Evolutionary conservation across 192 early-diverging fungal genomes (phyloP).

Genomic region (Umbelopsis isabellina): DNA sequence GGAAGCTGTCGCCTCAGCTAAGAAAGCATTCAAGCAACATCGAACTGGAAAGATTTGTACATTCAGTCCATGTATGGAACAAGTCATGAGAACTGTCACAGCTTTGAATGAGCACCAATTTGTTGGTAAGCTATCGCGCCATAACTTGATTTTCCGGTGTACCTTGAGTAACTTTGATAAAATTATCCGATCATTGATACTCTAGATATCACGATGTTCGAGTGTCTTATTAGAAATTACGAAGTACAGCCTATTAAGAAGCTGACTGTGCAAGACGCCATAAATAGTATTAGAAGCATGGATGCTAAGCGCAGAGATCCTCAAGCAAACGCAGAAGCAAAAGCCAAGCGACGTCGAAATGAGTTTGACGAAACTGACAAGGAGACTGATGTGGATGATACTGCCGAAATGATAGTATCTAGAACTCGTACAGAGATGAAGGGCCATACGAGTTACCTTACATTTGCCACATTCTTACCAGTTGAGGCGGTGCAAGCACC

Average conservation of each 20-base stretch:
- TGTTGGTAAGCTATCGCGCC: constrained; percentile 55
- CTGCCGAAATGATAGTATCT: constrained; percentile 53
- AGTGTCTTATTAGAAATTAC: constrained; percentile 84
- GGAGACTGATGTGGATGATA: constrained; percentile 30
- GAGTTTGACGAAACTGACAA: constrained; percentile 20
- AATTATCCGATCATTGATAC: background rate
- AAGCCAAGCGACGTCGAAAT: constrained; percentile 7
- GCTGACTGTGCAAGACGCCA: constrained; percentile 68
- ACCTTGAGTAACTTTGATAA: background rate
- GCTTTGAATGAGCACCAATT: constrained; percentile 85
- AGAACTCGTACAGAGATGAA: constrained; percentile 62
- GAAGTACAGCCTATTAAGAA: constrained; percentile 67
- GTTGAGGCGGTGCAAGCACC: constrained; percentile 11
- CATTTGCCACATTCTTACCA: constrained; percentile 87
- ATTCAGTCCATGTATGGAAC: constrained; percentile 97
- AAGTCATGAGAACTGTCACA: constrained; percentile 80
- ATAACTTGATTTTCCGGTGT: background rate
- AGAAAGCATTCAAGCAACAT: constrained; percentile 79
- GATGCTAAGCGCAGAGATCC: constrained; percentile 37
- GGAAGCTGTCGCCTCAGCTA: constrained; percentile 88
- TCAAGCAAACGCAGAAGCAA: constrained; percentile 32
- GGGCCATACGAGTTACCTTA: constrained; percentile 95
- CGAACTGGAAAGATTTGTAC: constrained; percentile 87
- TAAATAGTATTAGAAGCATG: constrained; percentile 32
- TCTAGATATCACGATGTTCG: constrained; percentile 86